These are phyloP conservation scores for Polytrichum commune DNA, from an alignment of 225 moss, liverwort and hornwort species.

Conservation along the genomic window DNA sequence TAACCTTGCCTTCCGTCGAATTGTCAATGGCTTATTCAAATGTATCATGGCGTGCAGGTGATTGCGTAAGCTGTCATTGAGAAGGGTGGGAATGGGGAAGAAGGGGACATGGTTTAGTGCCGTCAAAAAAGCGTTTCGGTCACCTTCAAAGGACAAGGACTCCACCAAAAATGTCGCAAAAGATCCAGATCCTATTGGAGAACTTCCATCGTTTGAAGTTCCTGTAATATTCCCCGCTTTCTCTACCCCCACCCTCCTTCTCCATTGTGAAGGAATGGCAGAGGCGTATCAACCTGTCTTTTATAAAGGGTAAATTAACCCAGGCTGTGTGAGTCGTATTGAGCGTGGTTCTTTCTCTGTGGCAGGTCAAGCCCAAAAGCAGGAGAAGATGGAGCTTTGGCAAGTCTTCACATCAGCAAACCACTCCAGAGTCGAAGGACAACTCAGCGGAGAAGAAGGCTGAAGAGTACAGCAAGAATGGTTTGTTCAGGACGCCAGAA, in stretches of 20 bases:
- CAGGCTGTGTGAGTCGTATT: background rate
- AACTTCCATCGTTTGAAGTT: conserved; percentile 24
- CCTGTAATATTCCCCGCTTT: conserved; percentile 19
- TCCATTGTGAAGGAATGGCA: too few species aligned
- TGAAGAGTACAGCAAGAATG: conserved; percentile 47
- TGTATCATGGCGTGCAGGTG: conserved; percentile 21
- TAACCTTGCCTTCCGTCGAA: background rate
- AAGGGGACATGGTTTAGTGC: conserved; percentile 92
- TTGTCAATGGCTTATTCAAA: conserved; percentile 2
- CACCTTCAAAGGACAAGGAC: conserved; percentile 73
- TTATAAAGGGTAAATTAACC: background rate
- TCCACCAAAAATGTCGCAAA: conserved; percentile 26
- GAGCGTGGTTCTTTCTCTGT: conserved; percentile 5
- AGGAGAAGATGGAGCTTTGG: conserved; percentile 92
- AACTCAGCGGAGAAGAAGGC: conserved; percentile 41
- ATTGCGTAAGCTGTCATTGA: conserved; percentile 3
- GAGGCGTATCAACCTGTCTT: background rate
- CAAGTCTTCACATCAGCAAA: conserved; percentile 50
- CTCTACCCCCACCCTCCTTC: too few species aligned
- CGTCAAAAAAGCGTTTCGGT: conserved; percentile 86
- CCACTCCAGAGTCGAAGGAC: conserved; percentile 41
- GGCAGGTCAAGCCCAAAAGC: conserved; percentile 68
- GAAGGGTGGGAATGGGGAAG: conserved; percentile 66
- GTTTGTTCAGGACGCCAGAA: conserved; percentile 32
- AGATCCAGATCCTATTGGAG: conserved; percentile 29